A percentile compares a stretch with the other conserved stretches of the same genome.
These are phyloP conservation scores for Thalassiosira profunda DNA, from an alignment of 108 stramenopile species.

Conservation along the genomic window DNA sequence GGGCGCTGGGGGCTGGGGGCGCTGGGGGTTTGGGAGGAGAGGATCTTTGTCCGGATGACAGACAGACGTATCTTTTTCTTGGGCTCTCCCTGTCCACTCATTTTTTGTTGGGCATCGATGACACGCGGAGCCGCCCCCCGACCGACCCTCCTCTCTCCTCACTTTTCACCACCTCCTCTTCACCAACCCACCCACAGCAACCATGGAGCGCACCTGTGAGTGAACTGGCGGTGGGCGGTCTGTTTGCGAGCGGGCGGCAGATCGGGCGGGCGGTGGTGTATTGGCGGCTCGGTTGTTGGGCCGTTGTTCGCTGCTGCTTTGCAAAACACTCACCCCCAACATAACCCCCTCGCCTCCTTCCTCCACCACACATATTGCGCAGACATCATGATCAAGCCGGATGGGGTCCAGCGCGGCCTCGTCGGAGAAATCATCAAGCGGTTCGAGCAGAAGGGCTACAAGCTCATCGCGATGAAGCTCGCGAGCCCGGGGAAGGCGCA, in stretches of 20 bases:
- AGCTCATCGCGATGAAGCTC: conserved; percentile 97
- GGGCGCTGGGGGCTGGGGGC: no score
- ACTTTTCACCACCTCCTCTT: not conserved
- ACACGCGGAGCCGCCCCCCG: not conserved
- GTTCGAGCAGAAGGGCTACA: conserved; percentile 98
- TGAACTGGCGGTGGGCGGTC: not conserved
- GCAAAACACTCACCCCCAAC: no score
- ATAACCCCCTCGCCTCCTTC: not conserved
- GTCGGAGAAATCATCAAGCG: conserved; percentile 98
- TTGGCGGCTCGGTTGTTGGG: not conserved
- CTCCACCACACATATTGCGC: not conserved
- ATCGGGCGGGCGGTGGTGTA: not conserved
- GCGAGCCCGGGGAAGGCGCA: conserved; percentile 82
- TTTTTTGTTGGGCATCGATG: not conserved
- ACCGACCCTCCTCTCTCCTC: not conserved
- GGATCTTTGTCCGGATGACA: no score
- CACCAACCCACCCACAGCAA: conserved; percentile 1
- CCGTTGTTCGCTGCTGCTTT: not conserved
- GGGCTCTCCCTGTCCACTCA: no score
- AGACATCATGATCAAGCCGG: conserved; percentile 96
- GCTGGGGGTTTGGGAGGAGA: no score
- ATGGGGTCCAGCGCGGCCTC: conserved; percentile 98
- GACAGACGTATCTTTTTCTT: no score
- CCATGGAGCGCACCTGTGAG: conserved; percentile 55
- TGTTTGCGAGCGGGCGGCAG: no score